phyloP scores from a whole-genome alignment of 768 basidiomycete species.

The Paxillus rubicundulus region DNA sequence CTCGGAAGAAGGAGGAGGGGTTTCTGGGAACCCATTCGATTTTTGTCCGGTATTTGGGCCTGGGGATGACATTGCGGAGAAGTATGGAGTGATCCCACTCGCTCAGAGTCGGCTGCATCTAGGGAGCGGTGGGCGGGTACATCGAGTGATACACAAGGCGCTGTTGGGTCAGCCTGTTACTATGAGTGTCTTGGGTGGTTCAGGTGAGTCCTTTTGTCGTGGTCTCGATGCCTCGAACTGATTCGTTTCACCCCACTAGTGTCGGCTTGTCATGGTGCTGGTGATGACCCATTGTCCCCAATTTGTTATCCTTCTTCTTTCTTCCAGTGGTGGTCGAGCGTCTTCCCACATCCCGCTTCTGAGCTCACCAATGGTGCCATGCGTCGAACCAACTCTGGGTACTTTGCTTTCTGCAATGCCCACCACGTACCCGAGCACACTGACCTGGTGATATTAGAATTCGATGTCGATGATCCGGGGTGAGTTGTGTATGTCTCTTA shows the following conservation, averaged over 20 bases:
- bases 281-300: slow-evolving; percentile 82
- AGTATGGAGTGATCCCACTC: slow-evolving; percentile 74
- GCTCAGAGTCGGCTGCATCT: slow-evolving; percentile 72
- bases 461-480: slow-evolving; percentile 88
- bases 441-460: slow-evolving; percentile 93
- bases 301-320: slow-evolving; percentile 91
- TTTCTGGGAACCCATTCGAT: slow-evolving; percentile 62
- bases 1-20: slow-evolving; percentile 38
- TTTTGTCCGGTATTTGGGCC: slow-evolving; percentile 91
- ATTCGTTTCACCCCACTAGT: slow-evolving; percentile 44
- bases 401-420: slow-evolving; percentile 91
- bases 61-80: slow-evolving; percentile 71
- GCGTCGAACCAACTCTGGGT: slow-evolving; percentile 86
- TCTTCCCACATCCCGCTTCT: slow-evolving; percentile 98
- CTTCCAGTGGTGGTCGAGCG: slow-evolving; percentile 95
- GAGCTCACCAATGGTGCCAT: slow-evolving; percentile 98
- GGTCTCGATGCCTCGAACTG: background rate
- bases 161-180: slow-evolving; percentile 84
- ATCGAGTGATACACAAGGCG: slow-evolving; percentile 79
- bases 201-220: slow-evolving; percentile 49
- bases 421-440: slow-evolving; percentile 94
- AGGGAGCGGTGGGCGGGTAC: slow-evolving; percentile 80
- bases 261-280: slow-evolving; percentile 91
- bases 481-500: slow-evolving; percentile 39
- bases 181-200: slow-evolving; percentile 87